Base-by-base conservation (phyloP, 176 grass and related monocot genomes). In the Aegilops umbellulata region DNA sequence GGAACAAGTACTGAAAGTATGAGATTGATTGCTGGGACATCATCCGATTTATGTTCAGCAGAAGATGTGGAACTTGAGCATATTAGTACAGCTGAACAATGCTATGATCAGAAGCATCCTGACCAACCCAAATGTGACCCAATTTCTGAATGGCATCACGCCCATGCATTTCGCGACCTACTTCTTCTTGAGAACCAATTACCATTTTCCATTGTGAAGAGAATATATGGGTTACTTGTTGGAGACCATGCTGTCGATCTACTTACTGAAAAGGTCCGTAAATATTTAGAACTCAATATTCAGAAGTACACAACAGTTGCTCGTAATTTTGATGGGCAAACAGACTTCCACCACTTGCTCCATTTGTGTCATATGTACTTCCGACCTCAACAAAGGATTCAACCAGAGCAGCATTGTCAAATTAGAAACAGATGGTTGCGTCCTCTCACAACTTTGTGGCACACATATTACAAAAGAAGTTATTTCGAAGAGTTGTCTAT, bases 351-450 rank as follows among this genome's bases (percentile, higher is more conserved):
- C 17, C 29, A 67, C 65, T 67, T 67, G 16, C 65, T 67, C 65
- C 65, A 67, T 16, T 34, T 67, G 65, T 79, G 57, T 63, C 77
- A 79, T 79, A 41, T 64, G 55, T 64, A 63, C 34, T 79, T 79
- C 32, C 60, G 77, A 16, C 34, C 58, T 17, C n/a, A 23, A 38
- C 22, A 41, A 27, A 64, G 7, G 13, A n/a, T 36, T 13, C 32
- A 41, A 42, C 34, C 29, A 34, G 15, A 41, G 10, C 34, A 39
- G 0, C 6, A 63, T n/a, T 72, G 10, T 41, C 34, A 72, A n/a
- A 22, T 42, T 42, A n/a, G 10, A 41, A 41, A 72, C 22, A 1
- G 69, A 44, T 72, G 69, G 69, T 72, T 39, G 17, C 4, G 6
- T 42, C 69, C 34, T 72, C 36, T 72, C 20, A 23, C 32, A 23